These are phyloP conservation scores for Candida boidinii DNA, from an alignment of 805 yeast genomes.

Conservation along the genomic window DNA sequence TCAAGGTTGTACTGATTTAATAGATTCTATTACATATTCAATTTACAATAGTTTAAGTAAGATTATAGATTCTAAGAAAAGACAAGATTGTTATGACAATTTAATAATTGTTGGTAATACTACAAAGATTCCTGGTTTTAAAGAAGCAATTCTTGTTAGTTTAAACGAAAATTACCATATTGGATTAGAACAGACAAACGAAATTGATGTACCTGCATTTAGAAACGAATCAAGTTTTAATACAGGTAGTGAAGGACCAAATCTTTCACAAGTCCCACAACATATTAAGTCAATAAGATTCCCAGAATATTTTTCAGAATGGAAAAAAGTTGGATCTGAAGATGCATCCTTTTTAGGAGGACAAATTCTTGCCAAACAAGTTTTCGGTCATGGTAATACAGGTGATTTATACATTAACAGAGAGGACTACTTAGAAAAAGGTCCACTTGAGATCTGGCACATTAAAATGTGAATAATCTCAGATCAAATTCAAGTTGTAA, in stretches of 20 bases:
- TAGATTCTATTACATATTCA: slow-evolving; percentile 43
- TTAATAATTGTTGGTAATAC: slow-evolving; percentile 76
- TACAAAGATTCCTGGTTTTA: slow-evolving; percentile 64
- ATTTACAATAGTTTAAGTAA: slow-evolving; percentile 44
- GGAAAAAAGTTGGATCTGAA: slow-evolving; percentile 78
- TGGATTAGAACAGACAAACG: slow-evolving; percentile 9
- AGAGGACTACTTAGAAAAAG: slow-evolving; percentile 66
- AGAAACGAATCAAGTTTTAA: slow-evolving; percentile 9
- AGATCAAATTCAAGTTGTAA: no score
- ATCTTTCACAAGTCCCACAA: slow-evolving; percentile 66
- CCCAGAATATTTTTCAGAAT: slow-evolving; percentile 91
- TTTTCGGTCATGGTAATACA: slow-evolving; percentile 56
- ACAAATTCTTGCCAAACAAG: slow-evolving; percentile 79
- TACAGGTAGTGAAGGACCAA: slow-evolving; percentile 18
- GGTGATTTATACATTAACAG: slow-evolving; percentile 59
- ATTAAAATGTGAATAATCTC: slow-evolving; percentile 13
- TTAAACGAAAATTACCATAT: slow-evolving; percentile 26
- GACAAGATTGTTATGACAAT: slow-evolving; percentile 82
- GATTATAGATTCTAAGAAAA: slow-evolving; percentile 53
- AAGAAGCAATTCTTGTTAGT: slow-evolving; percentile 54
- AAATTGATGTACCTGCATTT: neutral
- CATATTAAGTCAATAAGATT: slow-evolving; percentile 56
- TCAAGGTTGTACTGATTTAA: slow-evolving; percentile 60
- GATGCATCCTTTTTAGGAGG: slow-evolving; percentile 80
- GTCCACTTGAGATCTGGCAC: slow-evolving; percentile 77